A percentile compares a stretch with the other conserved stretches of the same genome.
Evolutionary conservation across 2,329 filamentous ascomycete species (phyloP).

Genomic region (Ophiostoma piceae): DNA sequence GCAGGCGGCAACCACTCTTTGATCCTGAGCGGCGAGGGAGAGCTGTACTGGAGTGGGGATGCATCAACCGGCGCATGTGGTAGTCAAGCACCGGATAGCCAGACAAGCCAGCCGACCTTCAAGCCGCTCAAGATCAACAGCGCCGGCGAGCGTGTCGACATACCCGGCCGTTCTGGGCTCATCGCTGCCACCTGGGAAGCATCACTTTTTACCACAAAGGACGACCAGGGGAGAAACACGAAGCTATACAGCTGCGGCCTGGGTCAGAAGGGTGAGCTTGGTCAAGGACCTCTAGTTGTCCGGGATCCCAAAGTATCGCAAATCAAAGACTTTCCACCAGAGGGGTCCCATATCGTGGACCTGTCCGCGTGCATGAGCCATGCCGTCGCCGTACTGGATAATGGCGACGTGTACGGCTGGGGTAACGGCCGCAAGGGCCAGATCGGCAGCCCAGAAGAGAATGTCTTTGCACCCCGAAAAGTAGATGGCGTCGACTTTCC

Average conservation of each 20-base stretch:
- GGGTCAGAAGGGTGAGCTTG: conserved; percentile 67
- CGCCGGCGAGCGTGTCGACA: conserved; percentile 33
- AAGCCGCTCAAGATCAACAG: conserved; percentile 38
- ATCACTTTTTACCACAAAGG: conserved; percentile 54
- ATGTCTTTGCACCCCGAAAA: conserved; percentile 56
- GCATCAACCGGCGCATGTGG: conserved; percentile 52
- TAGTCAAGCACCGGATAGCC: conserved; percentile 31
- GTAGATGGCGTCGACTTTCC: conserved; percentile 56
- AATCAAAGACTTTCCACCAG: conserved; percentile 61
- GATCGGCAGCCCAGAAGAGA: conserved; percentile 54
- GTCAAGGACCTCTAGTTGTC: conserved; percentile 51
- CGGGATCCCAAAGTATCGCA: conserved; percentile 44
- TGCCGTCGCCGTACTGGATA: conserved; percentile 64
- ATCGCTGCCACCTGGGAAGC: conserved; percentile 76
- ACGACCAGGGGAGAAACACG: conserved; percentile 40
- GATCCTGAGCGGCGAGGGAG: conserved; percentile 55
- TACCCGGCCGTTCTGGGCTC: conserved; percentile 34
- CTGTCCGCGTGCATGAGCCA: conserved; percentile 74
- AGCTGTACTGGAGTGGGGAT: conserved; percentile 62
- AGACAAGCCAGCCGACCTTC: conserved; percentile 29
- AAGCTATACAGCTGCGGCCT: conserved; percentile 60
- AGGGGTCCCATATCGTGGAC: conserved; percentile 52
- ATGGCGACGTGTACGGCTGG: conserved; percentile 81
- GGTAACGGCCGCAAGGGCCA: conserved; percentile 83
- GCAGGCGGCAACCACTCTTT: conserved; percentile 87